Base-by-base conservation (phyloP, 2,329 filamentous ascomycete genomes). In the Aureobasidium sp. region DNA sequence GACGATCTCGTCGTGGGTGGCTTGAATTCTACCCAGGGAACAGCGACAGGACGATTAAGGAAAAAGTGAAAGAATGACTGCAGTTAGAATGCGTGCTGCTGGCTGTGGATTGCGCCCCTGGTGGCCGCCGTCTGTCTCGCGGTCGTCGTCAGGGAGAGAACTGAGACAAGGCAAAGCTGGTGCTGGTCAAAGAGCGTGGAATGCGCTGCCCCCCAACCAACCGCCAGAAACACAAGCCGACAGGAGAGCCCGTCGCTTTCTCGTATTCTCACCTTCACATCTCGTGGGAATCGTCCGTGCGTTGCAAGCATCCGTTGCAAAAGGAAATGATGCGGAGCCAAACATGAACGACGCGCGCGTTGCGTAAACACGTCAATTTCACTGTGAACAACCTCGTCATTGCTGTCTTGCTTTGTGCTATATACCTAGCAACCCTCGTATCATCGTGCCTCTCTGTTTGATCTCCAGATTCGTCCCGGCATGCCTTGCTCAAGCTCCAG, bases 51-150 rank as follows among this genome's bases (percentile, higher is more conserved):
- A 12, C 9, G 22, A 29, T 34, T 39, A 48, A 60, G 6, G 45
- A 31, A 42, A 60, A 25, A 11, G 22, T 34, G 20, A 60, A 60
- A 60, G 57, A 60, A 60, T 60, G 57, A 60, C 57, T 60, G 57
- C 27, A 51, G 57, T 60, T 51, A 31, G 57, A 42, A 20, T 22
- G 3, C 34, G 45, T 31, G 42, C n/a, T 59, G 44, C 34, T 49
- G 45, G 3, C 11, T 15, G 17, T 7, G 45, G 25, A 41, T 42
- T 22, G 57, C 44, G 57, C 44, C 37, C 56, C 29, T 44, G 42
- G 37, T 58, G 22, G 42, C 42, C 39, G 41, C 37, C 42, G 55
- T 34, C 41, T n/a, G 34, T 41, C 53, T 48, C 25, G 44, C 25
- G 44, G 37, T n/a, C 37, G 39, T 44, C 25, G 57, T 60, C 57